Percentiles rank a stretch among this genome's conserved stretches.
phyloP scores from a whole-genome alignment of 2,329 filamentous ascomycete species.

The Plectosphaerella plurivora region DNA sequence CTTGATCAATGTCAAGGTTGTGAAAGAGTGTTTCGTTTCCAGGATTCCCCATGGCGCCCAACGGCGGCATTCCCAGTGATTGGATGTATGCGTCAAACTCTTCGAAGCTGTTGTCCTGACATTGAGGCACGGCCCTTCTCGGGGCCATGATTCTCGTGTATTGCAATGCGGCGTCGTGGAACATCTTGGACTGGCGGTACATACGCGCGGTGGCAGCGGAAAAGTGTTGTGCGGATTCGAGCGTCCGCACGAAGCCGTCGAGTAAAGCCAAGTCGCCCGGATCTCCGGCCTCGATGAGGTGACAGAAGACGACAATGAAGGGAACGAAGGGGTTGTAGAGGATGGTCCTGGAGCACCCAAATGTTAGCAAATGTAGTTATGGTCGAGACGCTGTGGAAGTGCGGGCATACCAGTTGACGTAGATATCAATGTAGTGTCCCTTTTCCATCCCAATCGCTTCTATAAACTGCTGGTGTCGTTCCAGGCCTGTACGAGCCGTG shows the following conservation, averaged over 20 bases:
- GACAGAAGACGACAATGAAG: slow-evolving; percentile 21
- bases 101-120: background rate
- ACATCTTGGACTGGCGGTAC: background rate
- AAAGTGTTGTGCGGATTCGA: slow-evolving; percentile 6
- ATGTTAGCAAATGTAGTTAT: background rate
- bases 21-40: background rate
- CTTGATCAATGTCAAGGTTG: background rate
- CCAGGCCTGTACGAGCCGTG: slow-evolving; percentile 13
- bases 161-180: background rate
- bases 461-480: slow-evolving; percentile 13
- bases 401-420: background rate
- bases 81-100: background rate
- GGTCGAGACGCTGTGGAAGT: too few relatives aligned
- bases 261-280: slow-evolving; percentile 30
- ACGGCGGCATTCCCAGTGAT: background rate
- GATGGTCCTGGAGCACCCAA: slow-evolving; percentile 9
- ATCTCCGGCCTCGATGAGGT: slow-evolving; percentile 29
- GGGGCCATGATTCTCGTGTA: background rate
- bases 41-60: background rate
- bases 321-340: slow-evolving; percentile 17
- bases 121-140: background rate
- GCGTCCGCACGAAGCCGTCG: slow-evolving; percentile 7
- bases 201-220: background rate
- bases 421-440: background rate
- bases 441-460: background rate